Evolutionary conservation across 1,284 basidiomycete genomes (phyloP).

Genomic region (Golubevia pallescens): DNA sequence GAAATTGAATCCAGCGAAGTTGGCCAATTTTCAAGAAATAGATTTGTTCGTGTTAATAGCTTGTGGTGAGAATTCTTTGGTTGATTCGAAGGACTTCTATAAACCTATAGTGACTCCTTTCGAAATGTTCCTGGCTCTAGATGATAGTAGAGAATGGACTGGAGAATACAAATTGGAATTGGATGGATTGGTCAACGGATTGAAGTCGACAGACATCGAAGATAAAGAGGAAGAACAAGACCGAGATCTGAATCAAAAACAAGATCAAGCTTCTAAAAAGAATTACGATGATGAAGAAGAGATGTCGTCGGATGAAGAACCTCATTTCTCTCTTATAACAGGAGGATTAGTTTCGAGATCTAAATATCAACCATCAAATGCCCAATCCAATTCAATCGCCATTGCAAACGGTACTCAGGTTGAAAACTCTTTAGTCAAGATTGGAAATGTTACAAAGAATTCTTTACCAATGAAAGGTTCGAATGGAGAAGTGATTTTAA

Average conservation of each 20-base stretch:
- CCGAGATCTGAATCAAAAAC: neutral
- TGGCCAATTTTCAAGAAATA: slow-evolving; percentile 95
- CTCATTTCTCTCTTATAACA: slow-evolving; percentile 11
- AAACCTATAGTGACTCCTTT: slow-evolving; percentile 92
- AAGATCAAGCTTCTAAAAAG: slow-evolving; percentile 2
- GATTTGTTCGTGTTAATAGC: slow-evolving; percentile 95
- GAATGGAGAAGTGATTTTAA: too few species aligned
- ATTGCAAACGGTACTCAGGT: neutral
- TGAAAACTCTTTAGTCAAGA: too few species aligned
- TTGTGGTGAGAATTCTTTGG: slow-evolving; percentile 88
- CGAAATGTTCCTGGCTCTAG: slow-evolving; percentile 83
- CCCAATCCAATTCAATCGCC: neutral
- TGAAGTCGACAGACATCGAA: slow-evolving; percentile 40
- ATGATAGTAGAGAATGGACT: slow-evolving; percentile 71
- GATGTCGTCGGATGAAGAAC: neutral
- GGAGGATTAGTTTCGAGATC: slow-evolving; percentile 13
- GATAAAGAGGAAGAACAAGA: slow-evolving; percentile 47
- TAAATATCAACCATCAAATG: slow-evolving; percentile 2
- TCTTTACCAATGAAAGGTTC: too few species aligned
- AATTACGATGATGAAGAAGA: slow-evolving; percentile 14
- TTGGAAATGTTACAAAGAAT: too few species aligned
- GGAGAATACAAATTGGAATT: slow-evolving; percentile 84
- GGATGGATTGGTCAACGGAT: slow-evolving; percentile 70
- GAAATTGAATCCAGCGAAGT: slow-evolving; percentile 90
- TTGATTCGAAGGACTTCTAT: slow-evolving; percentile 88